These are phyloP conservation scores for Talaromyces thailandensis DNA, from an alignment of 495 filamentous ascomycete genomes.

Conservation along the genomic window DNA sequence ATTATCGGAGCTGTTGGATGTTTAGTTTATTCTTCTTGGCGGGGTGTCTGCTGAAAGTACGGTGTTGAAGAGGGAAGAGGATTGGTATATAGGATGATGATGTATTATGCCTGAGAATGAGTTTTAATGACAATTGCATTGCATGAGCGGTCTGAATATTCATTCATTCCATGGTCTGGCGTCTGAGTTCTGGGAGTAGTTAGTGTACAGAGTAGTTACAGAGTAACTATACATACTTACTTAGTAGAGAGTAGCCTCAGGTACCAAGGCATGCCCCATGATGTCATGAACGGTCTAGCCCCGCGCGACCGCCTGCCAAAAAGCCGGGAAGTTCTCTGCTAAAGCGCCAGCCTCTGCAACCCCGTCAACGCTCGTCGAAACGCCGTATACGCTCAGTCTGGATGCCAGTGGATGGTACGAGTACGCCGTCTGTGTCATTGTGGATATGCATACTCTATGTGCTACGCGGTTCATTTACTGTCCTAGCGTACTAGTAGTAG, in stretches of 20 bases:
- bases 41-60: background rate
- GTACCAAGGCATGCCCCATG: background rate
- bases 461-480: background rate
- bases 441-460: background rate
- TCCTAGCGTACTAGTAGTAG: background rate
- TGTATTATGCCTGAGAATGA: background rate
- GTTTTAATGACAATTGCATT: background rate
- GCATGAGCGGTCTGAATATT: background rate
- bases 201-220: no score
- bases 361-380: no score
- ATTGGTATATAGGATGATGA: background rate
- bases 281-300: constrained; percentile 1
- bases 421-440: background rate
- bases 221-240: no score
- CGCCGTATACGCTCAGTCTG: no score
- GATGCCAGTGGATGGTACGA: background rate
- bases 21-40: background rate
- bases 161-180: background rate
- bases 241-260: background rate
- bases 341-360: no score
- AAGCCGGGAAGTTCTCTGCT: background rate
- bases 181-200: no score
- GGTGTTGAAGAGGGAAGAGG: background rate
- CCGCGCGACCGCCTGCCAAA: background rate
- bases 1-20: no score